Percentiles rank a stretch among this genome's conserved stretches.
phyloP scores from a whole-genome alignment of 2,329 filamentous ascomycete genomes.

The Botrytis deweyae region DNA sequence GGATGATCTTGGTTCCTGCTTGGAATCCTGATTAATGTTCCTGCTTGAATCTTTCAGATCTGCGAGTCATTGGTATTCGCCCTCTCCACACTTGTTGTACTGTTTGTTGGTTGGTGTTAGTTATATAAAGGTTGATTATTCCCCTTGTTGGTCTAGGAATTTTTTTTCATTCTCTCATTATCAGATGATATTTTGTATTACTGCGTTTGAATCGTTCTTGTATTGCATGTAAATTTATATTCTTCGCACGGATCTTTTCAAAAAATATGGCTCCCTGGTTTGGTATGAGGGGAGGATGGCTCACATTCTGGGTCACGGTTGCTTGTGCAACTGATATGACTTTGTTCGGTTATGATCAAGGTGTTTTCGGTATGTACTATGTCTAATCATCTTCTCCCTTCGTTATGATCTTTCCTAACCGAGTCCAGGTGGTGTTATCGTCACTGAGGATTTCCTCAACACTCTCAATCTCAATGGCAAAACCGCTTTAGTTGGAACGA shows the following conservation, averaged over 20 bases:
- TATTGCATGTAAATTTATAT: slow-evolving; percentile 1
- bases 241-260: neutral
- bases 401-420: neutral
- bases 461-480: slow-evolving; percentile 36
- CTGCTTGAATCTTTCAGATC: neutral
- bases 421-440: slow-evolving; percentile 45
- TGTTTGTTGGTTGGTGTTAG: neutral
- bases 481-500: slow-evolving; percentile 42
- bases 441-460: slow-evolving; percentile 46
- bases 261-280: slow-evolving; percentile 43
- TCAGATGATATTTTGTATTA: neutral
- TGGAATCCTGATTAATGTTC: neutral
- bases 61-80: neutral
- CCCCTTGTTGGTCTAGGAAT: neutral
- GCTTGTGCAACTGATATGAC: slow-evolving; percentile 49
- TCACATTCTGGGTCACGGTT: slow-evolving; percentile 55
- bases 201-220: neutral
- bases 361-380: slow-evolving; percentile 42
- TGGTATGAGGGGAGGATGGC: slow-evolving; percentile 53
- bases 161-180: neutral
- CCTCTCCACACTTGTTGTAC: neutral
- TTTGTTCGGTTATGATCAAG: slow-evolving; percentile 49
- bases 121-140: slow-evolving; percentile 12
- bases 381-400: neutral
- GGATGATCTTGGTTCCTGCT: neutral